Evolutionary conservation across 2,329 filamentous ascomycete genomes (phyloP).

Genomic region (Xylariaceae sp.): DNA sequence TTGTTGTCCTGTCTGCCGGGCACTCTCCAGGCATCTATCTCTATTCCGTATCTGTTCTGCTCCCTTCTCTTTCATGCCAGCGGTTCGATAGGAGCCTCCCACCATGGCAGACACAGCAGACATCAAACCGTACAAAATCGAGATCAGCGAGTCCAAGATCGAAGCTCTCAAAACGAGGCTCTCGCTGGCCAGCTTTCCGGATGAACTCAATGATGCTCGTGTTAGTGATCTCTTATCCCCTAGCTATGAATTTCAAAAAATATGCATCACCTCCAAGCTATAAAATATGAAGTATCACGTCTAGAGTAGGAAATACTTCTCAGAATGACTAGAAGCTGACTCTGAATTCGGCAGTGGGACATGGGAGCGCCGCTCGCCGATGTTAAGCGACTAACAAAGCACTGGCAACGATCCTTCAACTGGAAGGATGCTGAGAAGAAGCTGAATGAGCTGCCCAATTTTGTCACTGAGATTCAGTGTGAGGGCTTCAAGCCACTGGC

Average conservation of each 20-base stretch:
- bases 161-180: conserved; percentile 33
- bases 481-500: conserved; percentile 35
- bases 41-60: not conserved
- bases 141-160: conserved; percentile 31
- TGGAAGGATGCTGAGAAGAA: conserved; percentile 34
- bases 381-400: conserved; percentile 32
- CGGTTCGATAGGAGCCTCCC: not conserved
- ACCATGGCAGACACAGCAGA: conserved; percentile 32
- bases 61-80: not conserved
- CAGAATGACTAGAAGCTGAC: not conserved
- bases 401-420: conserved; percentile 35
- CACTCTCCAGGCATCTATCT: not conserved
- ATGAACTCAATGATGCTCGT: conserved; percentile 36
- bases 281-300: not conserved
- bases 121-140: conserved; percentile 34
- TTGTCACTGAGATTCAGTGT: conserved; percentile 33
- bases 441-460: conserved; percentile 35
- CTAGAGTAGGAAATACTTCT: not conserved
- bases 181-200: conserved; percentile 34
- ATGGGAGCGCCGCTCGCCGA: conserved; percentile 35
- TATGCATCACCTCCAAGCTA: too few relatives aligned
- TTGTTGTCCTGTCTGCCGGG: not conserved
- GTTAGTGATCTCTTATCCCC: not conserved
- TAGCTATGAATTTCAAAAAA: too few relatives aligned
- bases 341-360: conserved; percentile 28